These are phyloP conservation scores for Mycogone perniciosa DNA, from an alignment of 2,329 filamentous ascomycete genomes.

Conservation along the genomic window DNA sequence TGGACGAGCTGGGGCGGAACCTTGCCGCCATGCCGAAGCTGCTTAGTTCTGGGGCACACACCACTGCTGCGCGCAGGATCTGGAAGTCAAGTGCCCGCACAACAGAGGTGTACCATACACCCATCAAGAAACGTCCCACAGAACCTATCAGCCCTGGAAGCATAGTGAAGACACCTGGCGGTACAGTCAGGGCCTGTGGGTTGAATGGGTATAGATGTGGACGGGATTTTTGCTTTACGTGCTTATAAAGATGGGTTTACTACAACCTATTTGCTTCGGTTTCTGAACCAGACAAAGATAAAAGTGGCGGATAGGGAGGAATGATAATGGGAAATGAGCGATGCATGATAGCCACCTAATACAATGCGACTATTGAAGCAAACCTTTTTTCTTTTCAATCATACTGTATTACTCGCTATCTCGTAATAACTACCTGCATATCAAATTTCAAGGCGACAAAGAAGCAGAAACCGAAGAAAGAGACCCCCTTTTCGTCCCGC, in stretches of 20 bases:
- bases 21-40: slow-evolving; percentile 9
- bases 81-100: slow-evolving; percentile 26
- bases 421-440: slow-evolving; percentile 18
- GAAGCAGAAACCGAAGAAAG: slow-evolving; percentile 5
- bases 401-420: slow-evolving; percentile 22
- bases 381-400: too few relatives aligned
- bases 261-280: too few relatives aligned
- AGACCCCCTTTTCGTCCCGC: slow-evolving; percentile 4
- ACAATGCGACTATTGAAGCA: too few relatives aligned
- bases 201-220: slow-evolving; percentile 50
- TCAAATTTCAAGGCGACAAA: slow-evolving; percentile 3
- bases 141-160: slow-evolving; percentile 20
- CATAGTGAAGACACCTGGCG: slow-evolving; percentile 42
- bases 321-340: too few relatives aligned
- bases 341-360: too few relatives aligned
- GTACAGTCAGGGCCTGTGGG: slow-evolving; percentile 46
- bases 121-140: slow-evolving; percentile 18
- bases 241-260: slow-evolving; percentile 29
- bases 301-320: not conserved
- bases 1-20: slow-evolving; percentile 25
- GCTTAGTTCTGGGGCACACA: slow-evolving; percentile 14
- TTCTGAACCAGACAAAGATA: not conserved
- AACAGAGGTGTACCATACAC: slow-evolving; percentile 23
- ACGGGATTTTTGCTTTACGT: slow-evolving; percentile 55
- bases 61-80: slow-evolving; percentile 19